Evolutionary conservation across 371 early-diverging fungal genomes (phyloP).

Genomic region (Mucor mucedo): DNA sequence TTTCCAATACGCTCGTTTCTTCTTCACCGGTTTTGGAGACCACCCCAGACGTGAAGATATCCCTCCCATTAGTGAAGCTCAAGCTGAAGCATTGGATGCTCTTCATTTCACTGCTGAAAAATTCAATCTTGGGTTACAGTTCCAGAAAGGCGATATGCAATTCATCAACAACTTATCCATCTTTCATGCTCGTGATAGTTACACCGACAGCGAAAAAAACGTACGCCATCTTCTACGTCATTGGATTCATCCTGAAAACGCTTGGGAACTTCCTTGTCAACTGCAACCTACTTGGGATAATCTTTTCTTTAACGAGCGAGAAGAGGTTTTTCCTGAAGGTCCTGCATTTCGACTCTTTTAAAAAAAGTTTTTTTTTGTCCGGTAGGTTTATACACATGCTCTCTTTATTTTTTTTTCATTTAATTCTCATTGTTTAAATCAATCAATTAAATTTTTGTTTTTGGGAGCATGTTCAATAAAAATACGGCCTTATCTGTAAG

Average conservation of each 20-base stretch:
- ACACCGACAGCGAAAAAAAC: constrained; percentile 33
- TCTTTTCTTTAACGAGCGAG: too few species aligned
- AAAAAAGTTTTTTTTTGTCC: too few species aligned
- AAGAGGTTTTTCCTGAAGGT: too few species aligned
- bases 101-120: constrained; percentile 38
- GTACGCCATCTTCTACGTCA: constrained; percentile 40
- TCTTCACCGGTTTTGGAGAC: constrained; percentile 36
- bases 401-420: too few species aligned
- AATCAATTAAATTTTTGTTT: too few species aligned
- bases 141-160: constrained; percentile 40
- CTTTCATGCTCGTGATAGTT: constrained; percentile 40
- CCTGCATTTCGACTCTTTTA: too few species aligned
- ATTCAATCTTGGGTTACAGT: constrained; percentile 27
- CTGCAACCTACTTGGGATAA: constrained; percentile 29
- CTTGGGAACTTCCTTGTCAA: constrained; percentile 36
- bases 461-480: too few species aligned
- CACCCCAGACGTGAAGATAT: constrained; percentile 38
- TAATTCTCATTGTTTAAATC: too few species aligned
- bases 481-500: too few species aligned
- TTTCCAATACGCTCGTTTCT: constrained; percentile 38
- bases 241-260: constrained; percentile 40
- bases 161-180: constrained; percentile 39
- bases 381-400: too few species aligned
- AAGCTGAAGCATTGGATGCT: constrained; percentile 37
- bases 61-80: constrained; percentile 38